Base-by-base conservation (phyloP, 2,329 filamentous ascomycete species). In the Colletotrichum sp. region DNA sequence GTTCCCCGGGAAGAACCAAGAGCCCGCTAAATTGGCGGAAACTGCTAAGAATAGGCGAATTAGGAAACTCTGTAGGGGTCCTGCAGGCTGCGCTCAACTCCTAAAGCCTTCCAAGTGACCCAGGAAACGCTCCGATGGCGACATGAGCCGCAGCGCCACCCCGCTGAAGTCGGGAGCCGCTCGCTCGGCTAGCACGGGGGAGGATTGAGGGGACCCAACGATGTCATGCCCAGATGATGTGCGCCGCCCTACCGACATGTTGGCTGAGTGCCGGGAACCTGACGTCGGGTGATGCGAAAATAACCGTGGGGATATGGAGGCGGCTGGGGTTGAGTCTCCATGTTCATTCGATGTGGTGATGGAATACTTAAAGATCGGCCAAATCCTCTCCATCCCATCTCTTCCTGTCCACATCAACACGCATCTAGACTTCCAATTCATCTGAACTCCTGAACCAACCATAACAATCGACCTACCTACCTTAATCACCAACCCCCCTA, bases 191-290 rank as follows among this genome's bases (percentile, higher is more conserved):
- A 34, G 43, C 34, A 60, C 36, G 68, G 60, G 48, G 59, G 28
- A 63, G 13, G 18, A 21, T 8, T 28, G 72, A n/a, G 26, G 10
- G 4, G 24, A 52, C 10, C 26, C 13, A 55, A 67, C 61, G 36
- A 72, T 64, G 73, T 75, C 69, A 75, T 68, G 55, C 55, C 55
- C 39, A 68, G 39, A n/a, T 8, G 30, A 68, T 43, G n/a, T 26
- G 28, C 63, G 24, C 14, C 43, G 43, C n/a, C 43, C 32, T 63
- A 64, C 30, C 60, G 55, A 59, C 24, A 75, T 34, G n/a, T 30
- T 68, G 14, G 28, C 28, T 28, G 21, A 21, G 43, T 52, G 43
- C 43, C 1, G 32, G 55, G 55, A 9, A 16, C 63, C 34, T 75
- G 73, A 64, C 63, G 64, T 73, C 36, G 55, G 18, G 32, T 48